Base-by-base conservation (phyloP, 2,329 filamentous ascomycete genomes). In the Hirsutella rhossiliensis region DNA sequence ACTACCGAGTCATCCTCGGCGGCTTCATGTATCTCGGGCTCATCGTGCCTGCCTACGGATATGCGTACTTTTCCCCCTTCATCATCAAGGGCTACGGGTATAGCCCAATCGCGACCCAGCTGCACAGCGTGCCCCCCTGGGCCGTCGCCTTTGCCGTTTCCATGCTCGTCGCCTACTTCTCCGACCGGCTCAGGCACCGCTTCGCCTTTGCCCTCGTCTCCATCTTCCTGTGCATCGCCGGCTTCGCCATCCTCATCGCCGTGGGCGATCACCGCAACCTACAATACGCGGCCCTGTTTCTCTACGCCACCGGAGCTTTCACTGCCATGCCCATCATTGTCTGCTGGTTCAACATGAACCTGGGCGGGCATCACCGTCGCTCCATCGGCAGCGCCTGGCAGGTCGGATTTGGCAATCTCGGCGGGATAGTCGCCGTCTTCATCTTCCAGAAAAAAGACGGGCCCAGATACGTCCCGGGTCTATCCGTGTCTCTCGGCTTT, bases 291-390 rank as follows among this genome's bases (percentile, higher is more conserved):
- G 85, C 83, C 0, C 72, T 96, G 0, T 94, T 94, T 68, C 68
- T 96, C 29, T 78, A 94, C 41, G 82, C 85, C 2, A 80, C 80
- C 66, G 87, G 87, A 41, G 75, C 77, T 0, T 96, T 94, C 63
- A 80, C 79, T 1, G 86, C 88, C n/a, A 89, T 95, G 83, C 88
- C 90, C 0, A 80, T 95, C 28, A 78, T 88, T 38, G 76, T 88
- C 8, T 88, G 83, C 60, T 89, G 84, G 84, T 88, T 83, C 61
- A 82, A 82, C 53, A 87, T 87, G 77, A 89, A 88, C 53, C 66
- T 87, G 1, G 78, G 78, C 2, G 84, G 83, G 0, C 84, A 88
- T 57, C 80, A 80, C 45, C 73, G 83, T 3, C 72, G 84, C 38
- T 72, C 79, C 9, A 75, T 88, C 15, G 84, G 84, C 12, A 77